Conservation (phyloP, 1,284 basidiomycete species). For the Chalciporus sp. region DNA sequence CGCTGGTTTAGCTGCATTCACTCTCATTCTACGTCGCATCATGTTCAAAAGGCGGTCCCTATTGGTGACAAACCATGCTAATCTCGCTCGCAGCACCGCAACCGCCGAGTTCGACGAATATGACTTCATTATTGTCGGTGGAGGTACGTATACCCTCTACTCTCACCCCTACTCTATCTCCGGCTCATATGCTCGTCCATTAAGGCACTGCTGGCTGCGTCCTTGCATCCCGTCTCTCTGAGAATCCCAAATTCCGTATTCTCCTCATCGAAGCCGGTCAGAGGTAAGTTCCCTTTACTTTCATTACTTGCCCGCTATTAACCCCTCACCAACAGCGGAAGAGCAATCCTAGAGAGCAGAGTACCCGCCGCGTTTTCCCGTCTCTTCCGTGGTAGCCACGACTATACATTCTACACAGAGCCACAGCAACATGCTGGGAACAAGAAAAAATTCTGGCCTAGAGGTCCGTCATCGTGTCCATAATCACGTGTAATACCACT, state of each 20-base stretch:
- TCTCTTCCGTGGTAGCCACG: constrained; percentile 45
- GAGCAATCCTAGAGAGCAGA: constrained; percentile 39
- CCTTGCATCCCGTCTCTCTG: constrained; percentile 64
- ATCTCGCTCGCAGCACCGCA: constrained; percentile 14
- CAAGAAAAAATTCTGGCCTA: constrained; percentile 57
- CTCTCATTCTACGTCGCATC: constrained; percentile 10
- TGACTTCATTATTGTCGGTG: constrained; percentile 66
- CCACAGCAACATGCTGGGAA: constrained; percentile 52
- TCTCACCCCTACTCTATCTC: neutral
- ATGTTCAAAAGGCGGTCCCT: neutral
- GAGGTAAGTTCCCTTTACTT: constrained; percentile 44
- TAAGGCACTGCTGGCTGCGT: constrained; percentile 73
- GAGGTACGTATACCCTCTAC: constrained; percentile 44
- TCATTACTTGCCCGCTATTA: no score
- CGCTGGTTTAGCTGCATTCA: constrained; percentile 5
- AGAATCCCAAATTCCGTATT: constrained; percentile 56
- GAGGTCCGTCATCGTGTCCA: constrained; percentile 45
- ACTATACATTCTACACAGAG: constrained; percentile 56
- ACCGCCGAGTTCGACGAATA: constrained; percentile 41
- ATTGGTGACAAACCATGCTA: constrained; percentile 11
- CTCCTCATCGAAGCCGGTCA: constrained; percentile 66
- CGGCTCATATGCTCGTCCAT: neutral
- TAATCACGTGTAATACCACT: neutral
- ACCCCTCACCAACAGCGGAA: constrained; percentile 25
- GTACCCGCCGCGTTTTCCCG: constrained; percentile 43